Percentiles rank a stretch among this genome's conserved stretches.
Evolutionary conservation across 2,329 filamentous ascomycete genomes (phyloP).

Genomic region (Ascochyta pisi): DNA sequence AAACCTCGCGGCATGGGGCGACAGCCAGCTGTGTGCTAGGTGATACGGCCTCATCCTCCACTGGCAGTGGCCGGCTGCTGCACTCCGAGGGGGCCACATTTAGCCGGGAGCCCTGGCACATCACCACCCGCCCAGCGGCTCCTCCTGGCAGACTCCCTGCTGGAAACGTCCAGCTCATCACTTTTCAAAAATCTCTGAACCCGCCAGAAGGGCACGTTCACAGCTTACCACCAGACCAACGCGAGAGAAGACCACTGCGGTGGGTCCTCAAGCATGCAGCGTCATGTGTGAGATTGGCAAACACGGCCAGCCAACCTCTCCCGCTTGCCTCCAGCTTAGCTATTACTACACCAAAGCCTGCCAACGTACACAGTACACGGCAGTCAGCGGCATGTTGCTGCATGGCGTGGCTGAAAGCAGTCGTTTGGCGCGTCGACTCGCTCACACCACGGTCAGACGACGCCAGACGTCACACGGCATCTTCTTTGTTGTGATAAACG

Average conservation of each 20-base stretch:
- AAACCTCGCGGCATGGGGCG: conserved; percentile 8
- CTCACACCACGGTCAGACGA: conserved; percentile 17
- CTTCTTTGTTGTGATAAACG: conserved; percentile 14
- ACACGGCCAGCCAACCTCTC: background rate
- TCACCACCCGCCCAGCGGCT: background rate
- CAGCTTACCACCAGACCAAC: background rate
- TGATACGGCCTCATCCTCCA: background rate
- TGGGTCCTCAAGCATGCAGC: background rate
- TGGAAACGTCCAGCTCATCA: conserved; percentile 8
- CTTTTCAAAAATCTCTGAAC: conserved; percentile 7
- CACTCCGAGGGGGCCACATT: background rate
- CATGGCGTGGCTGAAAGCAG: conserved; percentile 12
- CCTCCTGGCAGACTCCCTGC: conserved; percentile 13
- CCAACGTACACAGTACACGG: background rate
- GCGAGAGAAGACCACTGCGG: conserved; percentile 2
- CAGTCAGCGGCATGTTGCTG: conserved; percentile 12
- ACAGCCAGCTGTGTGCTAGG: background rate
- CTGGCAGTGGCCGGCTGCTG: too few species aligned
- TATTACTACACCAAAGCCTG: background rate
- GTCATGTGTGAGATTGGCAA: background rate
- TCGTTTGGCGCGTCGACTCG: background rate
- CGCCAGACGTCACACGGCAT: conserved; percentile 15
- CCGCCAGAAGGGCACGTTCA: conserved; percentile 10
- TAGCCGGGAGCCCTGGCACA: conserved; percentile 17
- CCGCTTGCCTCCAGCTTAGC: background rate